Evolutionary conservation across 2,329 filamentous ascomycete genomes (phyloP).

Genomic region (Botryotinia globosa): DNA sequence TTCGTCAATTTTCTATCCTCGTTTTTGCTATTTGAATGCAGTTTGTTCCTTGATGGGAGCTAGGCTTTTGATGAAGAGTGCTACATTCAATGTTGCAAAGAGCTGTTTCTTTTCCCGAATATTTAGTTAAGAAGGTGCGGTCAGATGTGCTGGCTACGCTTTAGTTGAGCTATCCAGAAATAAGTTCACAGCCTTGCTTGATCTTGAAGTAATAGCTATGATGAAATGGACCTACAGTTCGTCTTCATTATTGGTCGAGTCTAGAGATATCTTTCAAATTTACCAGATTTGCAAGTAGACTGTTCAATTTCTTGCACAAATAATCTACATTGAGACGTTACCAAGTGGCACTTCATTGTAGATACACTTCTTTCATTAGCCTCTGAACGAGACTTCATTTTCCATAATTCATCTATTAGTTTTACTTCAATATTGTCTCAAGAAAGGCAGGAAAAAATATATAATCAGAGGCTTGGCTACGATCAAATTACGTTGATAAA

Average conservation of each 20-base stretch:
- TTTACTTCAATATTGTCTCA: not conserved
- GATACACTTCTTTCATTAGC: not conserved
- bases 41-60: not conserved
- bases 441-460: not conserved
- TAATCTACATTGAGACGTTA: not conserved
- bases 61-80: not conserved
- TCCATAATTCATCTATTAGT: not conserved
- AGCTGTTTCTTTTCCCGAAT: not conserved
- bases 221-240: not conserved
- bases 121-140: not conserved
- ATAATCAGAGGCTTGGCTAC: not conserved
- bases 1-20: not conserved
- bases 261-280: not conserved
- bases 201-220: not conserved
- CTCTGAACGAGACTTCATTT: not conserved
- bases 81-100: not conserved
- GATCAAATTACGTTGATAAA: not conserved
- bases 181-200: not conserved
- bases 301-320: not conserved
- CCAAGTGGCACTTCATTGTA: not conserved
- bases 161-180: not conserved
- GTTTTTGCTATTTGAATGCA: not conserved
- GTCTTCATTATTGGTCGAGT: not conserved
- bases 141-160: not conserved
- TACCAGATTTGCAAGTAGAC: not conserved